Evolutionary conservation across 768 basidiomycete species (phyloP).

Genomic region (Suillus weaverae): DNA sequence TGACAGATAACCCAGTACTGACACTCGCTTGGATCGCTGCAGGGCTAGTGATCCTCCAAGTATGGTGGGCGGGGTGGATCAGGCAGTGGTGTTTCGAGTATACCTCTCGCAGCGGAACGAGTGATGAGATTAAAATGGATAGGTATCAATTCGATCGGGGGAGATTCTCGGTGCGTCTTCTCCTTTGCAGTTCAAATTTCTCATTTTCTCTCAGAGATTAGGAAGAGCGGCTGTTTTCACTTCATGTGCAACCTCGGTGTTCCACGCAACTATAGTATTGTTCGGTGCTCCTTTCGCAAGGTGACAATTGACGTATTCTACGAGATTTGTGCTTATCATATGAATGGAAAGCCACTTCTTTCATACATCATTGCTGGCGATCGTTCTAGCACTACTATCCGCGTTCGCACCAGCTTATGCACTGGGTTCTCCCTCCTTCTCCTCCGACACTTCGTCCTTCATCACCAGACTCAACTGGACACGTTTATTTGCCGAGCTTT

Average conservation of each 20-base stretch:
- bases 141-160: constrained; percentile 38
- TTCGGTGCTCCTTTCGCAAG: constrained; percentile 75
- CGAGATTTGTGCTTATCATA: not conserved
- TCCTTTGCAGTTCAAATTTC: constrained; percentile 7
- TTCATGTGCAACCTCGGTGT: constrained; percentile 42
- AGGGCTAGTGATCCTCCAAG: constrained; percentile 56
- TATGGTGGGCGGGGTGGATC: constrained; percentile 75
- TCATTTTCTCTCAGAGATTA: constrained; percentile 43
- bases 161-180: constrained; percentile 40
- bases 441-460: constrained; percentile 42
- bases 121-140: constrained; percentile 44
- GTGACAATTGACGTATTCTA: constrained; percentile 38
- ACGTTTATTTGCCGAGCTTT: constrained; percentile 77
- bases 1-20: constrained; percentile 59
- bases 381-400: constrained; percentile 65
- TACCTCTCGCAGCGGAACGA: constrained; percentile 40
- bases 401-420: constrained; percentile 70
- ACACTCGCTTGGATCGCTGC: constrained; percentile 59
- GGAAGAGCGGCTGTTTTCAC: constrained; percentile 55
- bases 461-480: constrained; percentile 68
- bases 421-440: constrained; percentile 59
- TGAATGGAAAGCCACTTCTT: constrained; percentile 41
- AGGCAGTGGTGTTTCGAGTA: constrained; percentile 55
- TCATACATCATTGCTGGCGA: constrained; percentile 68
- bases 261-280: constrained; percentile 54